phyloP scores from a whole-genome alignment of 2,329 filamentous ascomycete genomes.

The Colletotrichum limetticola region DNA sequence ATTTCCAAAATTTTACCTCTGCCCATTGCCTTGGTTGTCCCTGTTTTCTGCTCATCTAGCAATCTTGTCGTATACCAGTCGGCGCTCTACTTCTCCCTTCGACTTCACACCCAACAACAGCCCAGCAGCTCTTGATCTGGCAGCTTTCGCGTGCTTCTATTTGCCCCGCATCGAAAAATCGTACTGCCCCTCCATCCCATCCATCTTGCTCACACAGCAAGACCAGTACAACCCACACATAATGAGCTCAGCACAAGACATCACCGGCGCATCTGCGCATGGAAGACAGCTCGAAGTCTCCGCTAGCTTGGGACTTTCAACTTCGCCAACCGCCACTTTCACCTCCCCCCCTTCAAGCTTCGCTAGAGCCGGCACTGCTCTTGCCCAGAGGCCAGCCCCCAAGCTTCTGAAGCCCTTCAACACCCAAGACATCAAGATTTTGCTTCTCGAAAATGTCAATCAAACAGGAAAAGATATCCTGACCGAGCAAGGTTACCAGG shows the following conservation, averaged over 20 bases:
- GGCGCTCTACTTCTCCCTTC: background rate
- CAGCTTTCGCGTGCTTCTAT: background rate
- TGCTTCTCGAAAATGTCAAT: conserved; percentile 97
- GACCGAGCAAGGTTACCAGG: conserved; percentile 89
- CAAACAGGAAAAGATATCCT: conserved; percentile 87
- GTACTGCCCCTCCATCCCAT: conserved; percentile 17
- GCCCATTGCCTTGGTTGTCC: background rate
- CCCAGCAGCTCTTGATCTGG: background rate
- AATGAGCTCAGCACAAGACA: conserved; percentile 62
- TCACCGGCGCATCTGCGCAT: conserved; percentile 49
- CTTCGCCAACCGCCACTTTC: conserved; percentile 80
- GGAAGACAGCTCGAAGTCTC: conserved; percentile 53
- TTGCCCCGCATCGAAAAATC: conserved; percentile 22
- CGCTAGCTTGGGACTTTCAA: conserved; percentile 74
- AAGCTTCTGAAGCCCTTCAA: conserved; percentile 96
- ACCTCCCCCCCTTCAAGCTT: conserved; percentile 77
- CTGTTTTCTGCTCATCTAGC: background rate
- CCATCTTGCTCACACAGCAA: background rate
- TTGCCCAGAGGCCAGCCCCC: conserved; percentile 54
- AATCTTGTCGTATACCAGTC: background rate
- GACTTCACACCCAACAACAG: background rate
- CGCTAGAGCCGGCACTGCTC: conserved; percentile 52
- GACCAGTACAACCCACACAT: conserved; percentile 13
- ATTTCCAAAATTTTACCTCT: background rate
- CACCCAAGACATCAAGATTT: conserved; percentile 94